Base-by-base conservation (phyloP, 2,329 filamentous ascomycete species). In the Dryadomyces quercus-mongolicae region DNA sequence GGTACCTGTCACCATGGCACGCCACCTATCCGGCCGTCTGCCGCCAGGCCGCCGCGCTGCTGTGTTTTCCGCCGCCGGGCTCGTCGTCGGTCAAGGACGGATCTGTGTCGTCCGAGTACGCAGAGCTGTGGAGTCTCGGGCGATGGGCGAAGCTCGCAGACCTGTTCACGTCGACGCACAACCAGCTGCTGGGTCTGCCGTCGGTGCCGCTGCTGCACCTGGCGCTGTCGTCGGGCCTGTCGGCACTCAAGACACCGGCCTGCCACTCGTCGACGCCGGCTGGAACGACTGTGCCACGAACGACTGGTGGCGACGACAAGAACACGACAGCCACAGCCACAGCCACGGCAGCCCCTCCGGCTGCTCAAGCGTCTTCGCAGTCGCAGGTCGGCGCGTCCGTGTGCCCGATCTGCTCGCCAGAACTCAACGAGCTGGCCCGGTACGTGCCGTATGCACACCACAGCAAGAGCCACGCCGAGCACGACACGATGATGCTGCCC, bases 371-470 rank as follows among this genome's bases (percentile, higher is more conserved):
- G 25, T 53, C 49, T 49, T 51, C 54, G 53, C 16, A 42, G 53
- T 51, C 21, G 18, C 51, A 65, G 67, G 51, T 62, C 59, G 38
- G 60, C 63, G 21, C 56, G 2, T 58, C 59, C 15, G 55, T 97
- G 45, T 98, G 93, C 63, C 93, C 93, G 3, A 97, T 98, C 64
- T 98, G 93, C 73, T 93, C 86, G 49, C 93, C 86, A 0, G 93
- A 98, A 70, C 80, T 98, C 54, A 97, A 97, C 67, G 87, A 91
- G 63, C 78, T 98, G 38, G 92, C 93, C 2, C 77, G 85, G 52
- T 84, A 85, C 62, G 87, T 98, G 47, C 93, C 93, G 0, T 97
- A 97, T 63, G 93, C 93, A 2, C 87, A 95, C 64, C 93, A 98
- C 67, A 91, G 86, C 34, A 94, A 94, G 74, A 95, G 89, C 65